Percentiles rank a stretch among this genome's conserved stretches.
Conservation (phyloP, 1,284 basidiomycete genomes). For the Ceratobasidium papillatum region DNA sequence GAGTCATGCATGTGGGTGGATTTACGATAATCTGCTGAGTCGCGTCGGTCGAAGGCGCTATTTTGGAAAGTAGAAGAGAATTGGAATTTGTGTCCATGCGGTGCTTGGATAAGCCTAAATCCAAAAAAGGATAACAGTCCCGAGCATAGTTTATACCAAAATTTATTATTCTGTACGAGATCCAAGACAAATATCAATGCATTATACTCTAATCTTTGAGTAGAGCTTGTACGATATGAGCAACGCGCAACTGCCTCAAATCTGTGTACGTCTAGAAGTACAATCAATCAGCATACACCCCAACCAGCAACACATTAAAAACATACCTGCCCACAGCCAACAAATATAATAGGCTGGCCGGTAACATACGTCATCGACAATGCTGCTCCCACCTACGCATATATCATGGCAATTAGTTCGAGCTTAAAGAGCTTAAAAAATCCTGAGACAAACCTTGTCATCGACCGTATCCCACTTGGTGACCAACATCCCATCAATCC, state of each 20-base stretch:
- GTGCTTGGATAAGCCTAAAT: neutral
- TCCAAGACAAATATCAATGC: neutral
- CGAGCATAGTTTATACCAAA: neutral
- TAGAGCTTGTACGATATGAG: conserved; percentile 93
- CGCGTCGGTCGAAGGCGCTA: neutral
- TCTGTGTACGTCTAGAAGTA: conserved; percentile 87
- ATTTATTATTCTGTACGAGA: neutral
- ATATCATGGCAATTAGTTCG: conserved; percentile 43
- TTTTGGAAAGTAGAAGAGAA: neutral
- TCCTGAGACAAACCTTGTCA: conserved; percentile 69
- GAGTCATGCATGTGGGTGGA: neutral
- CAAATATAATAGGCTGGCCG: conserved; percentile 94
- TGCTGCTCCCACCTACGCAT: conserved; percentile 85
- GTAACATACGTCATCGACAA: conserved; percentile 98
- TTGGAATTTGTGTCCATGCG: neutral
- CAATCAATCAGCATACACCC: neutral
- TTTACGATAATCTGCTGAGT: neutral
- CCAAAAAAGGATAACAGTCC: neutral
- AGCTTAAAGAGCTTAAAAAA: neutral
- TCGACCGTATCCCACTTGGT: conserved; percentile 99
- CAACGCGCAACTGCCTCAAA: conserved; percentile 84
- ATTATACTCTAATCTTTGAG: conserved; percentile 65
- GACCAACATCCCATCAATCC: conserved; percentile 95
- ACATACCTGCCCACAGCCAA: conserved; percentile 91
- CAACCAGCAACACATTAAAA: conserved; percentile 32